Base-by-base conservation (phyloP, 176 grass and related monocot genomes). In the Oryza meridionalis region DNA sequence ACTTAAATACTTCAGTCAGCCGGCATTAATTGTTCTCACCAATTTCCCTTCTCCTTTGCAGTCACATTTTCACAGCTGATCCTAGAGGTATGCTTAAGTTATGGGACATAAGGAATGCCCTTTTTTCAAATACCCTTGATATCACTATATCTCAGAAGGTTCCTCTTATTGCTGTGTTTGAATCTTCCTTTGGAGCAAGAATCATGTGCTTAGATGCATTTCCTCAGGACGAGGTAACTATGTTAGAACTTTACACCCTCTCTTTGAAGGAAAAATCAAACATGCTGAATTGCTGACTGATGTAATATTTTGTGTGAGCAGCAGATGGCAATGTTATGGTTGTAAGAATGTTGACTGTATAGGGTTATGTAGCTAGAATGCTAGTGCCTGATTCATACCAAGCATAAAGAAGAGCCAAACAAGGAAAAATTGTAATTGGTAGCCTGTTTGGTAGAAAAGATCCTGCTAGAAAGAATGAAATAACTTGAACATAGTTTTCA, bases 201-300 rank as follows among this genome's bases (percentile, higher is more conserved):
- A 90, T 98, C 77, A 95, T 95, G 91, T 98, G 87, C 84, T 79
- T 98, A 86, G 91, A 98, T 90, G 96, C 67, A 58, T 95, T 89
- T 84, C 68, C 69, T 67, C 83, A 77, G 75, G 91, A 87, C 24
- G 84, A 98, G 91, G 96, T 98, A 79, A 80, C 67, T 62, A 66
- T 77, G 70, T 87, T 58, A 68, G 44, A 86, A 25, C 61, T 64
- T 37, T 46, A 4, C 19, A n/a, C 74, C 78, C 73, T 38, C 35
- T 47, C 14, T 32, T 13, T 75, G 50, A 65, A 66, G 73, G 55
- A 10, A 78, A 77, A 77, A 31, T 11, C 21, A 63, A 27, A 61
- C 33, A 69, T 10, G 11, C 26, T 47, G 44, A 59, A 67, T 38
- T 14, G 16, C 19, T 62, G 31, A 59, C 72, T 38, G 42, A 44